Evolutionary conservation across 108 stramenopile genomes (phyloP), one percentile per base, ranked within the genome.

Genomic region (Cylindrotheca closterium): DNA sequence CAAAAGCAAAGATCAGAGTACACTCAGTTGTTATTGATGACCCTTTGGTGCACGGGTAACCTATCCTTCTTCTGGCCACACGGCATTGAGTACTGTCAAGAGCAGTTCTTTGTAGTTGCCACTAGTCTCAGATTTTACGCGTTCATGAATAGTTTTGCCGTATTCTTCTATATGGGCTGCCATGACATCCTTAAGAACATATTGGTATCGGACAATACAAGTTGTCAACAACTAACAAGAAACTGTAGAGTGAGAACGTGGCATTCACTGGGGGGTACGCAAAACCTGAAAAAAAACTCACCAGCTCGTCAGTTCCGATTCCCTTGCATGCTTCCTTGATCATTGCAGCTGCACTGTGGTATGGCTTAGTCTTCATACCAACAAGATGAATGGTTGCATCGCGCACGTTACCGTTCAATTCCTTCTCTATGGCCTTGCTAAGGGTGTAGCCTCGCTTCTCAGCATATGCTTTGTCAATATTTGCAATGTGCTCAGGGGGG

Each of bases 371-470:
- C 54, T 85, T 88, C 84, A 88, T 85, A 0, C 71, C 77, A 56
- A 88, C 24, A 12, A 73, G 32, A 34, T 56, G 73, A 3, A 85
- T 24, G 17, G 70, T 69, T 27, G 70, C 87, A 10, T 76, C 61
- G 50, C 69, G 26, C 2, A 63, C 74, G 24, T 83, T 79, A 7
- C 87, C 87, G 33, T 82, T 59, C 24, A 88, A 37, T 57, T 88
- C 87, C 59, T 88, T 88, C 61, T 85, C 84, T 69, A 88, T 62
- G 1, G 87, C 87, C 53, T 79, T 74, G 55, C 67, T 54, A 7
- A 88, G 71, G 24, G 82, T 88, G 71, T 77, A 76, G 46, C 84
- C 82, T 45, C 83, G 77, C 62, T 81, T 83, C 25, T 75, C 77
- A 2, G 80, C 74, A 48, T 88, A 88, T 26, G 55, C 77, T 30